Base-by-base conservation (phyloP, 768 basidiomycete genomes). In the Neoboletus brunneissimus region DNA sequence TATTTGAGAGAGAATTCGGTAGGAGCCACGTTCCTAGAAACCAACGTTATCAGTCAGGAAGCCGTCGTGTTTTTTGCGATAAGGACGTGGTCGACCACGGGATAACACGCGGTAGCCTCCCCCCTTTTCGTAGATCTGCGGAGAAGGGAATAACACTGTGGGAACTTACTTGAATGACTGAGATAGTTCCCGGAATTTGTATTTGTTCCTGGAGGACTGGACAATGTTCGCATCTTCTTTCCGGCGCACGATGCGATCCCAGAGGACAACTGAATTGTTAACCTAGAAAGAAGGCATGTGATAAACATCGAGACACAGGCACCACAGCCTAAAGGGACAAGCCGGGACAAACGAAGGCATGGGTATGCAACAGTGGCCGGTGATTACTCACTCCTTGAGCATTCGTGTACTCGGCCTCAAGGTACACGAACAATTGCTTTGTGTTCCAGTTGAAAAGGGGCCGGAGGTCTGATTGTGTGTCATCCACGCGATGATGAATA, bases 381-480 rank as follows among this genome's bases (percentile, higher is more conserved):
- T 46, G 29, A 48, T 45, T 20, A 72, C 89, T 75, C 68, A 93
- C 93, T 46, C 90, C 85, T 70, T 87, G 75, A 0, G 78, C 71
- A 53, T 86, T 89, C 34, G 78, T 79, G 67, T 94, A 95, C 69
- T 95, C 91, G 0, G 90, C 94, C 63, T 86, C 83, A 34, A 96
- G 80, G 66, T 91, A 94, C 13, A 95, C 70, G 70, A 96, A 95
- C 12, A 96, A 67, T 67, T 96, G 94, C 72, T 96, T 96, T n/a
- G 94, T 95, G 72, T 96, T 96, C 93, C 93, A 96, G 73, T 94
- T 77, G 74, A 94, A 96, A 31, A 96, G 77, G 13, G 94, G 84
- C 10, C 82, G 76, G 5, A 96, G 77, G 73, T 96, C 94, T 94
- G 60, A 46, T 23, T 35, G 51, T 37, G 29, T 25, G 27, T 44